Percentiles rank a stretch among this genome's conserved stretches.
Conservation (phyloP, 768 basidiomycete genomes). For the Tulasnella calospora region DNA sequence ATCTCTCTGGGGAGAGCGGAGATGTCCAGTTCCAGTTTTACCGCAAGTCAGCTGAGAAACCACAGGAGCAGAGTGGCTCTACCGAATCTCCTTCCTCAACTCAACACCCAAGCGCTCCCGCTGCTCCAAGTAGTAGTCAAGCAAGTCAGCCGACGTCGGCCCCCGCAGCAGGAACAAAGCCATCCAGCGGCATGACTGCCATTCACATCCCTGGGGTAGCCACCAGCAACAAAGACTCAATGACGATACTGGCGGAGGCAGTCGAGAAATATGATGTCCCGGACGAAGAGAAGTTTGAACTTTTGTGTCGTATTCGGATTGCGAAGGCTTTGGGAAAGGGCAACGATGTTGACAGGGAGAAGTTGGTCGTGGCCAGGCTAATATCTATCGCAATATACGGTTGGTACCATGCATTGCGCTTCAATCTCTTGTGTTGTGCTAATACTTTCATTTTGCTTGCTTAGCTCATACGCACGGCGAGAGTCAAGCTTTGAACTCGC, state of each 20-base stretch:
- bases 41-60: slow-evolving; percentile 47
- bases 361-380: slow-evolving; percentile 74
- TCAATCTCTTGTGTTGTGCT: not conserved
- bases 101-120: slow-evolving; percentile 42
- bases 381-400: slow-evolving; percentile 82
- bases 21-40: slow-evolving; percentile 79
- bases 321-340: slow-evolving; percentile 62
- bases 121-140: slow-evolving; percentile 34
- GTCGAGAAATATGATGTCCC: slow-evolving; percentile 65
- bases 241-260: slow-evolving; percentile 70
- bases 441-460: not conserved
- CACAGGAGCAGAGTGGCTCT: slow-evolving; percentile 45
- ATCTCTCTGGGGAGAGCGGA: slow-evolving; percentile 17
- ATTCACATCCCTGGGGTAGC: slow-evolving; percentile 59
- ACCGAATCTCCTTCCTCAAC: slow-evolving; percentile 36
- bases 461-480: slow-evolving; percentile 77
- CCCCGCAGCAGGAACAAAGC: slow-evolving; percentile 28
- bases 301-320: slow-evolving; percentile 78
- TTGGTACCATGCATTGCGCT: slow-evolving; percentile 28
- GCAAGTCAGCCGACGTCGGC: not conserved
- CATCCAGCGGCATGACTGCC: slow-evolving; percentile 47
- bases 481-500: slow-evolving; percentile 64
- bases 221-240: slow-evolving; percentile 56
- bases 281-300: slow-evolving; percentile 78
- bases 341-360: slow-evolving; percentile 61